phyloP scores from a whole-genome alignment of 345 rosid species.

The Lepidium didymum region DNA sequence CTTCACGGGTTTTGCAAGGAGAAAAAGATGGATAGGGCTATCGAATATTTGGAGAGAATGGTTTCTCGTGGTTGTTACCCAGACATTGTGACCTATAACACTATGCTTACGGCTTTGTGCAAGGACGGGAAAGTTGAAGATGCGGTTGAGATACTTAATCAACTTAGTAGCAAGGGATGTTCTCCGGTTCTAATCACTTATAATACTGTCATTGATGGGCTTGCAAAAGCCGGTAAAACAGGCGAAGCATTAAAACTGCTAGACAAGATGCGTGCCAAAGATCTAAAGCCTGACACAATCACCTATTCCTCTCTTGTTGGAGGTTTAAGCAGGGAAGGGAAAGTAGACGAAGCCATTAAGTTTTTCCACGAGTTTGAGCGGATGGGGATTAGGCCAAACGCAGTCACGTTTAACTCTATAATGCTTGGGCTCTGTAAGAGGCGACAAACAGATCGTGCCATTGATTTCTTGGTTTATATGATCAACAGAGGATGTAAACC shows the following conservation, averaged over 20 bases:
- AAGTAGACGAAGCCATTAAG: conserved; percentile 67
- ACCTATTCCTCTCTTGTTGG: conserved; percentile 77
- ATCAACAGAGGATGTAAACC: conserved; percentile 72
- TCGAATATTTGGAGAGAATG: conserved; percentile 78
- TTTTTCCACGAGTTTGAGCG: conserved; percentile 68
- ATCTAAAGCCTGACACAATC: conserved; percentile 65
- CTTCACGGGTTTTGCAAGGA: conserved; percentile 87
- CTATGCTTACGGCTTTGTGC: conserved; percentile 72
- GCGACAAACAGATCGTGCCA: conserved; percentile 64
- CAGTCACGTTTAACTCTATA: conserved; percentile 60
- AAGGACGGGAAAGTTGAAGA: conserved; percentile 80
- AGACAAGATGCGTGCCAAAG: conserved; percentile 68
- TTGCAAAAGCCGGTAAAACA: conserved; percentile 75
- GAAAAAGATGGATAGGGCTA: conserved; percentile 79
- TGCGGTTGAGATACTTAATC: conserved; percentile 84
- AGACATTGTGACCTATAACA: conserved; percentile 87
- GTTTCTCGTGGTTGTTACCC: conserved; percentile 85
- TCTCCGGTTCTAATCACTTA: conserved; percentile 74
- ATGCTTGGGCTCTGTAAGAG: conserved; percentile 74
- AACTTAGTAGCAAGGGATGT: conserved; percentile 69
- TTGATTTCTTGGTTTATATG: conserved; percentile 81
- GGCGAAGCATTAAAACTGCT: conserved; percentile 58
- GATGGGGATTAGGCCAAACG: conserved; percentile 58
- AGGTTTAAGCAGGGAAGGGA: conserved; percentile 79
- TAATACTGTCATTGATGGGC: conserved; percentile 80